Base-by-base conservation (phyloP, 129 eudicot genomes). In the Flaveria linearis region DNA sequence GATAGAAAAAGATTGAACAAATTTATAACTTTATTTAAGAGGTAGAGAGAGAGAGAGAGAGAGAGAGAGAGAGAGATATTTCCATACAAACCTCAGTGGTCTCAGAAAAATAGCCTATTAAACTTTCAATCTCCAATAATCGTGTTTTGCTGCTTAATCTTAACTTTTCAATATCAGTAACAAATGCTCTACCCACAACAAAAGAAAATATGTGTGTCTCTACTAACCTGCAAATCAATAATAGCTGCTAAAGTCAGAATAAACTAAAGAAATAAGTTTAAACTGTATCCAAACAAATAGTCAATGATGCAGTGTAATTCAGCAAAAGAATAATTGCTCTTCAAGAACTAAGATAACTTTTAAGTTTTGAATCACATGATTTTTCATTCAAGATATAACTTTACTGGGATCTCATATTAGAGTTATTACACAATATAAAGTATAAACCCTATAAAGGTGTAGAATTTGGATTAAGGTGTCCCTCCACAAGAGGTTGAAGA, bases 101-200 rank as follows among this genome's bases (percentile, higher is more conserved):
- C 76, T 91, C 97, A 62, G 86, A 86, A 85, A 95, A 91, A 81
- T 86, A 95, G n/a, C 43, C 73, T 61, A 95, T 78, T 71, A 95
- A 84, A 79, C 77, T 83, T 74, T 76, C 91, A 53, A 84, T 85
- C 76, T 86, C 94, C 89, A 95, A 85, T 36, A 89, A 79, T 84
- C 99, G 85, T 86, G 94, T 64, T 83, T 88, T 91, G 82, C 84
- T 95, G 82, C 94, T 95, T 71, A 87, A 75, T 77, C 86, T 91
- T 84, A 95, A 83, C 87, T 95, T 95, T 56, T 87, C 99, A 65
- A 91, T 85, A 89, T 95, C 97, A 17, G 96, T 87, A 60, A 95
- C 99, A 78, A 95, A 95, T 60, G 99, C 99, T 85, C 99, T 91
- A 81, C 99, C 99, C 67, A 95, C 96, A 49, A 95, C 99, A 83